These are phyloP conservation scores for Glycine tomentella DNA, from an alignment of 306 rosid genomes.

Conservation along the genomic window DNA sequence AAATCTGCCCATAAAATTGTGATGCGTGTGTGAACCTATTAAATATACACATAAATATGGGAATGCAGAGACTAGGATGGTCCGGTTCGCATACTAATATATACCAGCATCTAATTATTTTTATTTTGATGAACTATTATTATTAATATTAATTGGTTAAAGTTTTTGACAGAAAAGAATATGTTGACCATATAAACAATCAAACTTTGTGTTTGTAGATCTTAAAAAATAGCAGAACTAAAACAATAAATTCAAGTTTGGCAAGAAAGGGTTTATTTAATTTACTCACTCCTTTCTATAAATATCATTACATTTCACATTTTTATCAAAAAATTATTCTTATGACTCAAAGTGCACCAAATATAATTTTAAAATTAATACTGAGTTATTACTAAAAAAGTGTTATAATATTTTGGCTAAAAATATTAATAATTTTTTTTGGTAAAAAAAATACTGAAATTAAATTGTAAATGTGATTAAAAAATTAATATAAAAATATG, in stretches of 20 bases:
- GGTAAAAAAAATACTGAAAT: neutral
- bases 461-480: neutral
- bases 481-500: neutral
- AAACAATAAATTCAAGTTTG: too few relatives aligned
- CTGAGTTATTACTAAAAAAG: neutral
- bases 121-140: neutral
- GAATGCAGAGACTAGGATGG: neutral
- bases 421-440: neutral
- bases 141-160: neutral
- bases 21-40: too few relatives aligned
- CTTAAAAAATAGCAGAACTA: neutral
- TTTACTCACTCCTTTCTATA: neutral
- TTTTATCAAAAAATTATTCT: neutral
- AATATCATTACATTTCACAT: neutral
- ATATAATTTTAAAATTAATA: neutral
- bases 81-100: neutral
- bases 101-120: neutral
- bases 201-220: neutral
- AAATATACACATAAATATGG: neutral
- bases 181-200: neutral
- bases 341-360: neutral
- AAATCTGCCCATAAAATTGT: neutral
- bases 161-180: neutral
- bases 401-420: neutral
- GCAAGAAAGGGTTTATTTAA: neutral